Evolutionary conservation across 768 basidiomycete species (phyloP).

Genomic region (Polyporus arcularius): DNA sequence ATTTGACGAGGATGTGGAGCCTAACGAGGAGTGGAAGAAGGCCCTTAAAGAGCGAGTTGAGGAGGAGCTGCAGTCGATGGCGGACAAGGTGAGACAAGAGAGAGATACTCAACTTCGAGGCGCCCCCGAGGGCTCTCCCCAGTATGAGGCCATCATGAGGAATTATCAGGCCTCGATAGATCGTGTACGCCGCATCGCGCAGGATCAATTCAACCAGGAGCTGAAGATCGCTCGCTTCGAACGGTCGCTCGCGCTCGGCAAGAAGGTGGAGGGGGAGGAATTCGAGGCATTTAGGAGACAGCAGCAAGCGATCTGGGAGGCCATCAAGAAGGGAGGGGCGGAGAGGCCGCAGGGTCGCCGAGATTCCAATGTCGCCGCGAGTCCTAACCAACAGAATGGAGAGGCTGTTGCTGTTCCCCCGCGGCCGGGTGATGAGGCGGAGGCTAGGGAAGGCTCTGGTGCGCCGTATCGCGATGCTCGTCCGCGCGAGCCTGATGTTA

Average conservation of each 20-base stretch:
- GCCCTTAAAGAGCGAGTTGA: constrained; percentile 53
- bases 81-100: constrained; percentile 66
- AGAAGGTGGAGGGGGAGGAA: constrained; percentile 27
- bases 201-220: constrained; percentile 40
- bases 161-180: constrained; percentile 46
- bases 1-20: constrained; percentile 39
- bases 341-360: constrained; percentile 11
- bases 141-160: constrained; percentile 38
- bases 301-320: constrained; percentile 49
- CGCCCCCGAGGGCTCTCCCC: constrained; percentile 33
- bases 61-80: constrained; percentile 38
- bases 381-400: constrained; percentile 11
- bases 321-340: constrained; percentile 41
- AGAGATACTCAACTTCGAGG: constrained; percentile 49
- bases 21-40: constrained; percentile 57
- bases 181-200: constrained; percentile 45
- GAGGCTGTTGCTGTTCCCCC: constrained; percentile 8
- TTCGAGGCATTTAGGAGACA: constrained; percentile 36
- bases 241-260: constrained; percentile 18
- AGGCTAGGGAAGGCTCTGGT: constrained; percentile 7
- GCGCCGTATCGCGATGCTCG: constrained; percentile 14
- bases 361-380: constrained; percentile 2
- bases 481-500: constrained; percentile 13
- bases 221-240: constrained; percentile 17
- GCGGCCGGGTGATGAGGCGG: constrained; percentile 16